Evolutionary conservation across 345 rosid species (phyloP).

Genomic region (Salix dunnii): DNA sequence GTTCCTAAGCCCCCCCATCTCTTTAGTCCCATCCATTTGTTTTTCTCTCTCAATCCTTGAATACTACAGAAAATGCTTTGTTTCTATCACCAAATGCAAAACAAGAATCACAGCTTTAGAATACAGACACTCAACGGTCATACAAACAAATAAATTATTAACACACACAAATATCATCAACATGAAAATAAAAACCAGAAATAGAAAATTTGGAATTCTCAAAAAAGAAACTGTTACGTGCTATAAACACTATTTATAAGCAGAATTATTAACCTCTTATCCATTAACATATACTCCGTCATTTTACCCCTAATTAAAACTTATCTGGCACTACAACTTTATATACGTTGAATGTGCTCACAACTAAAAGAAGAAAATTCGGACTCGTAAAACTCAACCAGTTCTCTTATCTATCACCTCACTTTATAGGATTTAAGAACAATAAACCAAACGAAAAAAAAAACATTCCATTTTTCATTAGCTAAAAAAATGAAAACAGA

Average conservation of each 20-base stretch:
- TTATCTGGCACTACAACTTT: not conserved
- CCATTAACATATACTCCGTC: not conserved
- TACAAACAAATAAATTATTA: not conserved
- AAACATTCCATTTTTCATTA: not conserved
- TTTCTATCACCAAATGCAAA: slow-evolving; percentile 7
- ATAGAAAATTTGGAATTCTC: not conserved
- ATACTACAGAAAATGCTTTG: slow-evolving; percentile 11
- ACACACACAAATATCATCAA: not conserved
- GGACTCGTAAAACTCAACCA: not conserved
- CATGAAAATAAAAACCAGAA: not conserved
- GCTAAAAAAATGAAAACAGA: not conserved
- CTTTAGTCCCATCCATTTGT: slow-evolving; percentile 57
- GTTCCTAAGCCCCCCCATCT: slow-evolving; percentile 61
- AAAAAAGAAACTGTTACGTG: slow-evolving; percentile 1
- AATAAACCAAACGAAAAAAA: not conserved
- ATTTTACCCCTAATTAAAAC: not conserved
- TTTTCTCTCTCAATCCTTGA: slow-evolving; percentile 7
- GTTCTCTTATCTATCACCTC: not conserved
- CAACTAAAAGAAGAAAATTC: not conserved
- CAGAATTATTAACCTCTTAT: not conserved
- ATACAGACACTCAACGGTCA: not conserved
- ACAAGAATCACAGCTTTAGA: not conserved
- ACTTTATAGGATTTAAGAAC: not conserved
- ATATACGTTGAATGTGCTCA: not conserved
- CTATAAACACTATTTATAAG: not conserved